Conservation (phyloP, 805 yeast species). For the Wickerhamiella kurtzmanii region DNA sequence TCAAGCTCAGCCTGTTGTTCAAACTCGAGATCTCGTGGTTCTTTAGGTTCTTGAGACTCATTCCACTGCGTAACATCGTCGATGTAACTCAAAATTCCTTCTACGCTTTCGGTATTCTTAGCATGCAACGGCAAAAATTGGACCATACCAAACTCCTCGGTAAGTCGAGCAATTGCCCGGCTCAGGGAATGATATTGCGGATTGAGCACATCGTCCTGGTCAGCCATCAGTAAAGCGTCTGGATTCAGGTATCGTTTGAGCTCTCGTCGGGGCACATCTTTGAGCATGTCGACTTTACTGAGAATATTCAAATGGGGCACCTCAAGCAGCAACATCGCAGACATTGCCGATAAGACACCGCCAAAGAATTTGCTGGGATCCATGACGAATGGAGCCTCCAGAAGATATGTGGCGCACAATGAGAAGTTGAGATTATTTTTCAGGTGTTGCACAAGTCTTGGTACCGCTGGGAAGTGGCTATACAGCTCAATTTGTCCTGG, state of each 20-base stretch:
- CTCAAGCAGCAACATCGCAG: conserved; percentile 91
- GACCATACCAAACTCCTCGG: conserved; percentile 98
- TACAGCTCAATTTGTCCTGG: conserved; percentile 95
- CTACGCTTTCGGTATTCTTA: conserved; percentile 58
- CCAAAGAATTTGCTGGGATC: conserved; percentile 87
- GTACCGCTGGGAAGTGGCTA: conserved; percentile 87
- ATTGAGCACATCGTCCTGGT: conserved; percentile 30
- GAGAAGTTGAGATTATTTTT: conserved; percentile 68
- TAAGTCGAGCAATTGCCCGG: conserved; percentile 71
- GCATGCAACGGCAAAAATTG: conserved; percentile 86
- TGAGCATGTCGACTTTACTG: conserved; percentile 75
- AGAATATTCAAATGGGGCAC: conserved; percentile 87
- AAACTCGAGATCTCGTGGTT: conserved; percentile 50
- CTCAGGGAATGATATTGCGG: conserved; percentile 61
- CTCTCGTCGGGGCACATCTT: conserved; percentile 61
- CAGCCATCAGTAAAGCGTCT: conserved; percentile 64
- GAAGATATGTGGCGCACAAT: conserved; percentile 79
- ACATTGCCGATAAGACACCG: conserved; percentile 94
- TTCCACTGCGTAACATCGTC: conserved; percentile 98
- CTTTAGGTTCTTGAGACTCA: conserved; percentile 92
- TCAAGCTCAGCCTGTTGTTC: neutral
- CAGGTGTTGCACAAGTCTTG: conserved; percentile 75
- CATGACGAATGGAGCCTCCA: conserved; percentile 88
- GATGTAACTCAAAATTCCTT: conserved; percentile 74
- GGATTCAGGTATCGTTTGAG: conserved; percentile 80